Evolutionary conservation across 768 basidiomycete species (phyloP), one percentile per base, ranked within the genome.

Genomic region (Chalciporus piperatus): DNA sequence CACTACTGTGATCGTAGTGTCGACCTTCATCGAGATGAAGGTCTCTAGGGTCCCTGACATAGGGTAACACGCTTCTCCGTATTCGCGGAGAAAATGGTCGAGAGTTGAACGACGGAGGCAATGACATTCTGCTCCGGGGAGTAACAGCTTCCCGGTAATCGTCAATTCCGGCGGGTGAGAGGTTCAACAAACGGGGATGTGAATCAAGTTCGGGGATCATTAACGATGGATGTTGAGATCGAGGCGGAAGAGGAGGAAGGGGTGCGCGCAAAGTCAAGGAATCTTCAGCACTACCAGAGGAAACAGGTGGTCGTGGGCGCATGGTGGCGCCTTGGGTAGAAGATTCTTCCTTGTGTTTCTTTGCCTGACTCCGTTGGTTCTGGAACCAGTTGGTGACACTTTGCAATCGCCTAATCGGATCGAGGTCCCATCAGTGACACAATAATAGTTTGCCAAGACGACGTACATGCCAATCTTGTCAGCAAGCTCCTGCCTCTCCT

Each of bases 371-470:
- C 60, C 87, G 86, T 63, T 91, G 87, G 61, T 89, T 89, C 75
- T 90, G 88, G 67, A 91, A 91, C 89, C 89, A 90, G 64, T 91
- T 89, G 2, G 84, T 89, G 51, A 91, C 83, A 50, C 82, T 87
- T 69, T 88, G 83, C 70, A 85, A 79, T 56, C 81, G 84, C 87
- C 89, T 91, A 55, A 67, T 60, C 66, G 61, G 64, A 55, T 40
- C 38, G 32, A 35, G 27, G 9, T 27, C 22, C 23, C 20, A 48
- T 72, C 48, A 70, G 63, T 61, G 58, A 54, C 44, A 41, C 6
- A 46, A 50, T 43, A 57, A 35, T 55, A 53, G 39, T 47, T 47
- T 55, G 14, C 22, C 39, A 42, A 46, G 57, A 61, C 45, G 52
- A 77, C 89, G 66, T 70, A 89, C 89, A 89, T 89, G 70, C 85